Base-by-base conservation (phyloP, 352 stramenopile genomes). In the Phytopythium kandeliae region DNA sequence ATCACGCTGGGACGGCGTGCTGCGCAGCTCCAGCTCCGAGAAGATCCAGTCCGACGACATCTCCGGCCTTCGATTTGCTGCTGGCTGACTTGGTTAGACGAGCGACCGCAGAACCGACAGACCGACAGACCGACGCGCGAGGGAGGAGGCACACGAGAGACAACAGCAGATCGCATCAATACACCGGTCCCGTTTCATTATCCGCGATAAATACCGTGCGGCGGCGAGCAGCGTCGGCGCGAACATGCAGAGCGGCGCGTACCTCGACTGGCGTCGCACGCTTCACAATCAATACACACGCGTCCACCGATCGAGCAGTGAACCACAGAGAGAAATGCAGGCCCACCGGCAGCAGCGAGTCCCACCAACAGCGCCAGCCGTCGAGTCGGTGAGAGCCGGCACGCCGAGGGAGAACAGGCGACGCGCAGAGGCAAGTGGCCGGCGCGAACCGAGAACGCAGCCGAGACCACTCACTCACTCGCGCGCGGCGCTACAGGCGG, bases 31-130 rank as follows among this genome's bases (percentile, higher is more conserved):
- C 25, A 71, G 44, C 45, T 82, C 78, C 2, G 77, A 70, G 54
- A 94, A 94, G 58, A 89, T 83, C 81, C 84, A 92, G 55, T 93
- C 75, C 52, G 69, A 74, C 41, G 69, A 49, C 63, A 78, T 76
- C 25, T n/a, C n/a, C n/a, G n/a, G n/a, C 62, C 33, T 24, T 52
- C 17, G 9, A 9, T 13, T 28, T 25, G 7, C 12, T 11, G 41
- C 35, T 4, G 24, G 3, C 7, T 7, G 28, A 16, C 24, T 34
- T 16, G 28, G 38, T 44, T 35, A 43, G 28, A 50, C 26, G 55
- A 48, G 60, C 26, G 26, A 45, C n/a, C n/a, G n/a, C n/a, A n/a
- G n/a, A n/a, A n/a, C n/a, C n/a, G n/a, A n/a, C n/a, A n/a, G n/a
- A n/a, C n/a, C n/a, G n/a, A n/a, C n/a, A n/a, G n/a, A n/a, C n/a